Conservation (phyloP, 2,329 filamentous ascomycete genomes). For the Aureobasidium sp. region DNA sequence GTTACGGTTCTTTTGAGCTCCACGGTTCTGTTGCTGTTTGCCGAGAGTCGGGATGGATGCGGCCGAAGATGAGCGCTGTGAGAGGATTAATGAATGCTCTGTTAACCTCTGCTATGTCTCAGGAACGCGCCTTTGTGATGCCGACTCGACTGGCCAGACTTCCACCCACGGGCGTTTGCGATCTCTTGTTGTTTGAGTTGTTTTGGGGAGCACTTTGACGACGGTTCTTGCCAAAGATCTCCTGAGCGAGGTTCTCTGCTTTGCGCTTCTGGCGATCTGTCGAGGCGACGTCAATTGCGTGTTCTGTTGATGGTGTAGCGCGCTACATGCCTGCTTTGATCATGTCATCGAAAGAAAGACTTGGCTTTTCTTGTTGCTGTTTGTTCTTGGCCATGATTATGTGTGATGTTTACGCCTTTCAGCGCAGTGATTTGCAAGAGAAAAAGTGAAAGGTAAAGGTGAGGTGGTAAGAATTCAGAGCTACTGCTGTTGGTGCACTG, state of each 20-base stretch:
- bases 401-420: background rate
- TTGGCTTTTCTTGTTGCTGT: slow-evolving; percentile 19
- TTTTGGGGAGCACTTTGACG: slow-evolving; percentile 50
- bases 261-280: slow-evolving; percentile 61
- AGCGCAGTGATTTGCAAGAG: background rate
- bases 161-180: slow-evolving; percentile 24
- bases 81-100: background rate
- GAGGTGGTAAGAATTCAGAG: background rate
- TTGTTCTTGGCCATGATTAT: slow-evolving; percentile 6
- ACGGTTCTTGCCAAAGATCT: slow-evolving; percentile 57
- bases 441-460: background rate
- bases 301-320: background rate
- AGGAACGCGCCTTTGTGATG: slow-evolving; percentile 55
- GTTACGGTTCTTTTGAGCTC: slow-evolving; percentile 6
- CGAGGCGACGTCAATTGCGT: slow-evolving; percentile 8
- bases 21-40: slow-evolving; percentile 6
- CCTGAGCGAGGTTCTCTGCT: slow-evolving; percentile 61
- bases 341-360: slow-evolving; percentile 42
- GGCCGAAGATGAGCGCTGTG: slow-evolving; percentile 11
- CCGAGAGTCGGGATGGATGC: background rate
- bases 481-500: background rate
- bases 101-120: background rate
- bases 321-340: slow-evolving; percentile 38
- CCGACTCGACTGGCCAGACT: slow-evolving; percentile 65
- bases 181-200: slow-evolving; percentile 20